Base-by-base conservation (phyloP, 2,329 filamentous ascomycete species). In the Fusarium liriodendri region DNA sequence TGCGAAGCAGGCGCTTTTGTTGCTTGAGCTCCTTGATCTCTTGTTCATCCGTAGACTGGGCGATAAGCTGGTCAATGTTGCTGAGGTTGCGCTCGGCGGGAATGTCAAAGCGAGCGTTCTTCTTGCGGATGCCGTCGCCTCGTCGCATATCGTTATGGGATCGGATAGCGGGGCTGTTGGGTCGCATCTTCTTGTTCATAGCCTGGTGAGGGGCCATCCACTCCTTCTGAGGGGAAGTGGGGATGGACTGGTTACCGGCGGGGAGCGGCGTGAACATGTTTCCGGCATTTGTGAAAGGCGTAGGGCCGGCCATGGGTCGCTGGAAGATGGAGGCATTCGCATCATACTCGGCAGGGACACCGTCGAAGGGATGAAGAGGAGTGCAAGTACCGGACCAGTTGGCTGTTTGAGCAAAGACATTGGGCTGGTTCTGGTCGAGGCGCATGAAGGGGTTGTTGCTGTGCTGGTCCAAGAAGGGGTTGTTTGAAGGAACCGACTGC, bases 21-120 rank as follows among this genome's bases (percentile, higher is more conserved):
- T 98, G 95, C 90, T 99, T 99, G 79, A 99, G 89, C 85, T 98
- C 95, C 88, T 98, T 98, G 86, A 98, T 94, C 86, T 97, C 93
- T 75, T 97, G 92, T 80, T 98, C 96, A 82, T 97, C 93, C 65
- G 91, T 95, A 38, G 95, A 96, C 84, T 94, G 92, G 62, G 92
- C 89, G 83, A 99, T 98, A 80, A 98, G 89, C 71, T 94, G 89
- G 83, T 99, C 97, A 84, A 99, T 98, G 85, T 97, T 98, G 87
- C 90, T 92, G 77, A 99, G 90, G 80, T 95, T 98, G 72, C 95
- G 91, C 85, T 98, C 97, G 52, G 94, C 92, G 11, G 97, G 97
- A 76, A 99, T 99, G 80, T 98, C 96, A 84, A 98, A 98, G 76
- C 96, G 93, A 75, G 95, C 95, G 80, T 98, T 99, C 93, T 98